phyloP scores from a whole-genome alignment of 441 rosid species.

The Euphorbia schlechtendalii region DNA sequence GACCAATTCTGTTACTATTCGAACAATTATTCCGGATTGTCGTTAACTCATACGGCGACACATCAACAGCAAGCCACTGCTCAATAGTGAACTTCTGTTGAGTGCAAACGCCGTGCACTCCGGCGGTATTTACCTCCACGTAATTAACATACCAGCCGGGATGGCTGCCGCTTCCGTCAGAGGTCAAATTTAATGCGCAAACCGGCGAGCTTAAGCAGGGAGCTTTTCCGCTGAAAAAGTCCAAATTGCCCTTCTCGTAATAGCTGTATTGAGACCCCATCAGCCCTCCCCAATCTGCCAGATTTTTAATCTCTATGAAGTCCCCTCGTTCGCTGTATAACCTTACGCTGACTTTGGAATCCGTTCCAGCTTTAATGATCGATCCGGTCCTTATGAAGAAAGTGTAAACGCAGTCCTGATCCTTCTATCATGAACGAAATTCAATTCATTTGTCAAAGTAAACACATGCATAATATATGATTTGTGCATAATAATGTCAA shows the following conservation, averaged over 20 bases:
- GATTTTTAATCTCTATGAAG: slow-evolving; percentile 29
- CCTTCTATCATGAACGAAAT: slow-evolving; percentile 19
- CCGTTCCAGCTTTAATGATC: slow-evolving; percentile 68
- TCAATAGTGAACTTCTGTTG: slow-evolving; percentile 53
- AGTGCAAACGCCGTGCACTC: slow-evolving; percentile 43
- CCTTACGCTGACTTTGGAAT: slow-evolving; percentile 45
- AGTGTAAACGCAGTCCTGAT: slow-evolving; percentile 57
- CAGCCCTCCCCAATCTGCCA: slow-evolving; percentile 69
- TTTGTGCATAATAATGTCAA: too few relatives aligned
- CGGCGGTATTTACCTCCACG: slow-evolving; percentile 55
- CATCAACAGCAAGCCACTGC: slow-evolving; percentile 71
- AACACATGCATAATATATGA: too few relatives aligned
- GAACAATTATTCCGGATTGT: slow-evolving; percentile 43
- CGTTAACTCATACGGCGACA: slow-evolving; percentile 51
- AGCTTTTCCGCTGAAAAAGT: slow-evolving; percentile 68
- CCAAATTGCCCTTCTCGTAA: slow-evolving; percentile 78
- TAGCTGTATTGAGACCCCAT: slow-evolving; percentile 61
- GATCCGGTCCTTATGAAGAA: slow-evolving; percentile 68
- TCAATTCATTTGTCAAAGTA: too few relatives aligned
- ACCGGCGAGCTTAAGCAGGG: slow-evolving; percentile 41
- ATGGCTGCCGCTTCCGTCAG: slow-evolving; percentile 61
- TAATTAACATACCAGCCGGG: slow-evolving; percentile 80
- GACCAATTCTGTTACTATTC: background rate
- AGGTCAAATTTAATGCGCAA: slow-evolving; percentile 59
- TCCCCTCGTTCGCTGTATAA: slow-evolving; percentile 44